Base-by-base conservation (phyloP, 106 monocot genomes). In the Dioscorea alata region DNA sequence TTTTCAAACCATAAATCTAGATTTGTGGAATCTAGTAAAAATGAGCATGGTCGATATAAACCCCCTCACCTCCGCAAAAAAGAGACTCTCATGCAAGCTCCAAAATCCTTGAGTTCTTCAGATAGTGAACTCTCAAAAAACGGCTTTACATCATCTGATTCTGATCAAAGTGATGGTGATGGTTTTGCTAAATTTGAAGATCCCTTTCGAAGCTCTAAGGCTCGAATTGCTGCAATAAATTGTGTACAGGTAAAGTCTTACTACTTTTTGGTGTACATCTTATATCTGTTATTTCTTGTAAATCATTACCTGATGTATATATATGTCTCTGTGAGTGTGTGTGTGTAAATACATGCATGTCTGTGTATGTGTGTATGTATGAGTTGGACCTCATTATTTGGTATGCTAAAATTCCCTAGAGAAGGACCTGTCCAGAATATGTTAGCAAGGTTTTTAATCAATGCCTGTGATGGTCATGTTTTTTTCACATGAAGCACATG, bases 111-210 rank as follows among this genome's bases (percentile, higher is more conserved):
- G 52, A 74, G 56, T 71, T 78, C 69, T 17, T 71, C 74, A 59
- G 84, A 84, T 78, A 65, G 60, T 60, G 88, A 78, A 49, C 23
- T 56, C 74, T 86, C 82, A 59, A 81, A 72, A 50, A 82, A 73
- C 72, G 78, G 76, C 69, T 71, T 84, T 58, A 68, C 78, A 56
- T 92, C 92, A 59, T 97, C 97, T 72, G 97, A 97, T 80, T 97
- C 97, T 42, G 97, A 97, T 64, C 80, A 80, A 8, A 97, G 92
- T 86, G 97, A 97, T 76, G 80, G 62, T 60, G 94, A 92, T 85
- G 77, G 80, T 61, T 77, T 69, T 87, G 42, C 56, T 58, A 86
- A 73, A 28, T 73, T 69, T 82, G 75, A 70, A 51, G 92, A 97
- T 57, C 75, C 23, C 59, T 85, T 73, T 57, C 75, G 87, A 62